These are phyloP conservation scores for Suillus hirtellus DNA, from an alignment of 768 basidiomycete genomes.

Conservation along the genomic window DNA sequence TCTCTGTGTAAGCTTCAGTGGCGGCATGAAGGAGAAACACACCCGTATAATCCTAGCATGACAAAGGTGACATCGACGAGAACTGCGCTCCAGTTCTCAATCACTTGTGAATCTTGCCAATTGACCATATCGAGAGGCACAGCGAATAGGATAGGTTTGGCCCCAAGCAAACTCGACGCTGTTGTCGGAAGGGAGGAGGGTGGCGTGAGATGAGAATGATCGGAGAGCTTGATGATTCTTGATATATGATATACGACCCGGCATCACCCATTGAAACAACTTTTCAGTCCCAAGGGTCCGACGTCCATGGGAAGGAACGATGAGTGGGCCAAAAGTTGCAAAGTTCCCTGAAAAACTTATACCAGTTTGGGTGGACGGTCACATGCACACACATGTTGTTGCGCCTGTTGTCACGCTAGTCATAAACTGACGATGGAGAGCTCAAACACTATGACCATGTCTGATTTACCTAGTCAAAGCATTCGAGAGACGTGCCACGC, in stretches of 20 bases:
- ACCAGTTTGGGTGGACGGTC: not conserved
- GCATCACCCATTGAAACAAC: not conserved
- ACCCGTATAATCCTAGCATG: constrained; percentile 23
- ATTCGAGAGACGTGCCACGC: not conserved
- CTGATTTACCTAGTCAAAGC: not conserved
- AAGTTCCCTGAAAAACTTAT: not conserved
- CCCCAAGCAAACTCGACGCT: not conserved
- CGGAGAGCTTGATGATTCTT: not conserved
- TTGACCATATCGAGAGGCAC: constrained; percentile 14
- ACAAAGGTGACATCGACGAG: constrained; percentile 14
- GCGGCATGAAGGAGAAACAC: not conserved
- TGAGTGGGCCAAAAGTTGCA: not conserved
- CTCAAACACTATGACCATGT: not conserved
- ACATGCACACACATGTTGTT: not conserved
- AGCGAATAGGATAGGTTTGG: not conserved
- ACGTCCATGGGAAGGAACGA: not conserved
- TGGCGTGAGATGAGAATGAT: not conserved
- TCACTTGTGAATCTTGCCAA: constrained; percentile 18
- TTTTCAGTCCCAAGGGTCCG: not conserved
- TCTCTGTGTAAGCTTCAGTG: not conserved
- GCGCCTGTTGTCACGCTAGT: not conserved
- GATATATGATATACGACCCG: not conserved
- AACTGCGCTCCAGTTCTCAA: not conserved
- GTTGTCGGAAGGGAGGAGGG: not conserved
- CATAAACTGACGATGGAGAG: not conserved